Conservation (phyloP, 1,284 basidiomycete species). For the Waitea zeae region DNA sequence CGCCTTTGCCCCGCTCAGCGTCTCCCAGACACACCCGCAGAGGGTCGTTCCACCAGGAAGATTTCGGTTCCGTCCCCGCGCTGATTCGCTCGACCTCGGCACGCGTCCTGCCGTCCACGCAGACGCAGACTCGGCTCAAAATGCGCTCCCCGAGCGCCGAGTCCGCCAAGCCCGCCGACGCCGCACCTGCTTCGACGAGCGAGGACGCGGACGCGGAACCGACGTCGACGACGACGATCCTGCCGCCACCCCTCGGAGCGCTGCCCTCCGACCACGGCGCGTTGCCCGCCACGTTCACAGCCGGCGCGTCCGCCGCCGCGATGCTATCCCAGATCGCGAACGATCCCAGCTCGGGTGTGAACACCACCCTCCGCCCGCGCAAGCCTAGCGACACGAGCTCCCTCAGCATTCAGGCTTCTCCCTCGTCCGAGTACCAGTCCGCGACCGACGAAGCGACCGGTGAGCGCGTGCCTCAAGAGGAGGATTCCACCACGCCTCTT, state of each 20-base stretch:
- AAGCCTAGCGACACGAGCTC: slow-evolving; percentile 6
- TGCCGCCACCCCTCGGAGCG: neutral
- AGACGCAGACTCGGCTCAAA: neutral
- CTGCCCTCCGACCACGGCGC: neutral
- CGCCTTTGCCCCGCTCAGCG: neutral
- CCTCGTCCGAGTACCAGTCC: neutral
- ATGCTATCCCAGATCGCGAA: slow-evolving; percentile 12
- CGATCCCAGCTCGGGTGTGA: slow-evolving; percentile 8
- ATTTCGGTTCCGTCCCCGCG: neutral
- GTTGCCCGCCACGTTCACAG: slow-evolving; percentile 22
- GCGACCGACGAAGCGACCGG: neutral
- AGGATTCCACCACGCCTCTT: neutral
- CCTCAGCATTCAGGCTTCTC: slow-evolving; percentile 6
- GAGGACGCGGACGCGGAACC: neutral
- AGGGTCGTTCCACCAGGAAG: neutral
- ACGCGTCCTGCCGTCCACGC: neutral
- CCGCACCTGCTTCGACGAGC: neutral
- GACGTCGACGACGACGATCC: slow-evolving; percentile 1
- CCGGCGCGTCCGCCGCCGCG: slow-evolving; percentile 32
- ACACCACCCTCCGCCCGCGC: slow-evolving; percentile 7
- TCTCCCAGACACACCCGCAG: neutral
- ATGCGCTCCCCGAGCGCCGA: neutral
- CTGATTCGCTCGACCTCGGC: neutral
- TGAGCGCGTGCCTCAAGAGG: neutral
- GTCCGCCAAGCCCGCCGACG: neutral